Evolutionary conservation across 306 rosid genomes (phyloP), one percentile per base, ranked within the genome.

Genomic region (Prunus campanulata): DNA sequence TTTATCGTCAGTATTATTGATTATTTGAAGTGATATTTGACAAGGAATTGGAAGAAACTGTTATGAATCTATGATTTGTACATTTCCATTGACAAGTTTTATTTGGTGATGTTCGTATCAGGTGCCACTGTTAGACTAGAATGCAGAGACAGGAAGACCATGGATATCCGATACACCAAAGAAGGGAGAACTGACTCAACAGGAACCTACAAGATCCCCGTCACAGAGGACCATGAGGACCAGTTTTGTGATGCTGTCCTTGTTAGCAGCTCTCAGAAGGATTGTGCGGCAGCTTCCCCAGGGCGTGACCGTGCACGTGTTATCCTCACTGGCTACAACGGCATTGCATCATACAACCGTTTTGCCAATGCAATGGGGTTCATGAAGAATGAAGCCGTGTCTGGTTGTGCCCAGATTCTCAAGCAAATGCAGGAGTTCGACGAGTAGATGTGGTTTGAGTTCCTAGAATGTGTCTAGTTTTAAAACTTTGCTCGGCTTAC

Each of bases 291-390:
- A 27, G 68, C 35, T 1, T 48, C 91, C 51, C 90, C 89, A 2
- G 98, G 93, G 2, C 97, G 97, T 11, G 98, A 96, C 54, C 82
- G 89, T 32, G 91, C 99, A 25, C 93, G 90, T 3, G 96, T 96
- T 51, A 81, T 87, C 75, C 99, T 96, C 70, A 92, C 97, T 0
- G 66, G 85, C 70, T 39, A 77, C 87, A 96, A 96, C 3, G 99
- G 99, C 73, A 89, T 96, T 20, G 84, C 88, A 51, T 82, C 97
- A 0, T n/a, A 82, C 8, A 47, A 76, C 0, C 91, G 99, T 25
- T 83, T 44, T 39, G 93, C 86, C 83, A 96, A 96, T 77, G 76
- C 93, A 19, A 85, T 96, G 90, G 91, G 90, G 5, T 96, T 83
- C 85, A 76, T 66, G 77, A 81, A 65, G 67, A 46, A 82, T 3